phyloP scores from a whole-genome alignment of 78 protist genomes.

The Dictyostelium discoideum region dicty_2.7 NC_007088.5:7063001-7063500 shows the following conservation, averaged over 20 bases:
- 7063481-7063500: not conserved
- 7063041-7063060: not conserved
- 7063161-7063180: slow-evolving; percentile 86
- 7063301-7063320: slow-evolving; percentile 40
- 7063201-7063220: slow-evolving; percentile 88
- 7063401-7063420: slow-evolving; percentile 49
- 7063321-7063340: slow-evolving; percentile 12
- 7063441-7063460: slow-evolving; percentile 14
- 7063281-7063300: slow-evolving; percentile 99
- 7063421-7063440: not conserved
- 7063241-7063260: not conserved
- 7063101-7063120: slow-evolving; percentile 94
- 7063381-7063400: slow-evolving; percentile 51
- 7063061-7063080: slow-evolving; percentile 11
- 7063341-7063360: not conserved
- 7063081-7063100: slow-evolving; percentile 94
- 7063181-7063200: slow-evolving; percentile 96
- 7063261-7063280: slow-evolving; percentile 95
- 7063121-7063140: slow-evolving; percentile 91
- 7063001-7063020: not conserved
- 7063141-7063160: slow-evolving; percentile 5
- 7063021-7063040: not conserved
- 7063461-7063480: not conserved
- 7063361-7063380: not conserved
- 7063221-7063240: slow-evolving; percentile 70